Conservation (phyloP, 192 early-diverging fungal species). For the Mortierella alpina region DNA sequence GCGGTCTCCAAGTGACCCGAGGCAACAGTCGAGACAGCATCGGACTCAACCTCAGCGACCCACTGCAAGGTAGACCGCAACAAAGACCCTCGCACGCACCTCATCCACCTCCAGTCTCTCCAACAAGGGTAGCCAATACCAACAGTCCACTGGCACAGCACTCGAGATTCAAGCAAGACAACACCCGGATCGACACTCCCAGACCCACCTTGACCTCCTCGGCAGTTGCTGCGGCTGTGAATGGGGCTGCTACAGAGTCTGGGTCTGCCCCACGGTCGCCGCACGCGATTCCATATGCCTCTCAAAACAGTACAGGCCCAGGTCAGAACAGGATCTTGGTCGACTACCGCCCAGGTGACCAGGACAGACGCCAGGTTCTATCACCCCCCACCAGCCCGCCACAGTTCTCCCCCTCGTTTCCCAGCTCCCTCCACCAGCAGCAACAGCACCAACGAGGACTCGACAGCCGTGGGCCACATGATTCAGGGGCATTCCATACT, state of each 20-base stretch:
- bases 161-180: constrained; percentile 37
- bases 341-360: constrained; percentile 17
- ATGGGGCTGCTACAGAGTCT: neutral
- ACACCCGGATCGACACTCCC: constrained; percentile 45
- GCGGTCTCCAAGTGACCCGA: constrained; percentile 16
- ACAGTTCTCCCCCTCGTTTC: constrained; percentile 10
- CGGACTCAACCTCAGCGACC: neutral
- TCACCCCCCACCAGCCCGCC: constrained; percentile 28
- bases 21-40: constrained; percentile 27
- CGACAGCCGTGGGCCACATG: constrained; percentile 17
- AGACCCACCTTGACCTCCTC: constrained; percentile 26
- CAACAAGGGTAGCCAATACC: constrained; percentile 1
- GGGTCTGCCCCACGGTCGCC: constrained; percentile 15
- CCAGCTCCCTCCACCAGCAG: constrained; percentile 12
- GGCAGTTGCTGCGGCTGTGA: neutral
- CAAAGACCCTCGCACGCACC: constrained; percentile 1
- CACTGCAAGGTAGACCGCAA: neutral
- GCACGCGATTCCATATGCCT: neutral
- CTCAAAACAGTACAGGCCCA: neutral
- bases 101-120: constrained; percentile 32
- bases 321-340: constrained; percentile 16
- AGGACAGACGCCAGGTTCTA: constrained; percentile 25
- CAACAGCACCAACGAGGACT: constrained; percentile 21
- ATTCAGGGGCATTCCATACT: constrained; percentile 11
- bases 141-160: constrained; percentile 37